Percentiles rank a stretch among this genome's conserved stretches.
phyloP scores from a whole-genome alignment of 768 basidiomycete species.

The Sporobolomyces pararoseus region DNA sequence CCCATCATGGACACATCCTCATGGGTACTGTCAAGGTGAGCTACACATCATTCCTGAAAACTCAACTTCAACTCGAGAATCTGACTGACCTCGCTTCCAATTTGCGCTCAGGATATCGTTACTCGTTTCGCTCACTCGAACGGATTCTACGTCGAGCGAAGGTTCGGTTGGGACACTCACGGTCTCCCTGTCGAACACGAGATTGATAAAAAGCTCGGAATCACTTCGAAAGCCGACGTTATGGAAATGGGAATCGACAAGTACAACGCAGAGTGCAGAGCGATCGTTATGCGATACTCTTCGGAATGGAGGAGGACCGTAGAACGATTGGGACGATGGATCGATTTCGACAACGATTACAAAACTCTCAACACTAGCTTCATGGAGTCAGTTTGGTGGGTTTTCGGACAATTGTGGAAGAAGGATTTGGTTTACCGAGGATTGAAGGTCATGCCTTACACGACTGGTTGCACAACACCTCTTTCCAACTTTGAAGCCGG shows the following conservation, averaged over 20 bases:
- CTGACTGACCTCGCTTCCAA: not conserved
- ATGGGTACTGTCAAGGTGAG: conserved; percentile 81
- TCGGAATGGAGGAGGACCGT: conserved; percentile 91
- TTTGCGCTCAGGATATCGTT: conserved; percentile 76
- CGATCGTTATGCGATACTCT: conserved; percentile 95
- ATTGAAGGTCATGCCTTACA: conserved; percentile 94
- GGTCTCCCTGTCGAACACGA: conserved; percentile 98
- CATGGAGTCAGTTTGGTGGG: conserved; percentile 99
- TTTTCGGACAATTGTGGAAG: conserved; percentile 87
- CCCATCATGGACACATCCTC: conserved; percentile 69
- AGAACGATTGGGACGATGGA: conserved; percentile 98
- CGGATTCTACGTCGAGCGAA: conserved; percentile 83
- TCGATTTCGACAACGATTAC: conserved; percentile 99
- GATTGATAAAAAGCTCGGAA: conserved; percentile 92
- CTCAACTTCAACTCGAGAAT: not conserved
- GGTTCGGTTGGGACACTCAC: conserved; percentile 99
- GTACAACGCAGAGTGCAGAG: conserved; percentile 94
- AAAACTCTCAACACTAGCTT: conserved; percentile 89
- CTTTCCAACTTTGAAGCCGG: conserved; percentile 97
- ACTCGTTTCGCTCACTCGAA: conserved; percentile 91
- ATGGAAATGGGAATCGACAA: conserved; percentile 91
- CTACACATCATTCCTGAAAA: not conserved
- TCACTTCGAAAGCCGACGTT: conserved; percentile 89
- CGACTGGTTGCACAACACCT: conserved; percentile 90
- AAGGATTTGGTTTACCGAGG: conserved; percentile 91